Conservation (phyloP, 257 asterid genomes). For the Ballota nigra region DNA sequence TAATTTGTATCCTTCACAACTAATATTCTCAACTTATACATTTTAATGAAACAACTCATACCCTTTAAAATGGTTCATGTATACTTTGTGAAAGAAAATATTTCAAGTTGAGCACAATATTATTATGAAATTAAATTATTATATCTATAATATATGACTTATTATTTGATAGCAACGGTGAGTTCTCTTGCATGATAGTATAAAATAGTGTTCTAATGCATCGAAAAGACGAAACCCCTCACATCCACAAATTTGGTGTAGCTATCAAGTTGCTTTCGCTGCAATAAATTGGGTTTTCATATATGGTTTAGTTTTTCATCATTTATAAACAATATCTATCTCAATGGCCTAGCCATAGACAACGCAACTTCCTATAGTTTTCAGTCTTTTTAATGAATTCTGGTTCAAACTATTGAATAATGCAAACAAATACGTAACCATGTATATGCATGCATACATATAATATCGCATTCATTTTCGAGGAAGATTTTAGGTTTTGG, state of each 20-base stretch:
- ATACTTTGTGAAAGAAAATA: no score
- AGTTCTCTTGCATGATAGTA: not conserved
- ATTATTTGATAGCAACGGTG: no score
- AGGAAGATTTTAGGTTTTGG: no score
- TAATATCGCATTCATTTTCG: no score
- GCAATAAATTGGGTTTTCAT: not conserved
- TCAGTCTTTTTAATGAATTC: not conserved
- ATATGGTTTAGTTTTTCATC: not conserved
- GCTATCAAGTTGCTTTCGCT: constrained; percentile 20
- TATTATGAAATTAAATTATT: not conserved
- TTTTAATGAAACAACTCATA: no score
- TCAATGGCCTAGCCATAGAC: not conserved
- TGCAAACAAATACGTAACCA: no score
- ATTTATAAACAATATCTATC: not conserved
- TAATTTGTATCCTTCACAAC: no score
- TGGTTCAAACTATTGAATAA: no score
- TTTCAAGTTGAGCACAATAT: not conserved
- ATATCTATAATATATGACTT: not conserved
- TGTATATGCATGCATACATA: no score
- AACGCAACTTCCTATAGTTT: not conserved
- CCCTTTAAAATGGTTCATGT: no score
- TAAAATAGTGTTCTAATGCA: not conserved
- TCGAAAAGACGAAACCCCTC: constrained; percentile 18
- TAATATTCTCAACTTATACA: no score
- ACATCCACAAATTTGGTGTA: constrained; percentile 21